A percentile compares a stretch with the other conserved stretches of the same genome.
Conservation (phyloP, 495 filamentous ascomycete genomes). For the Neurospora sublineolata region DNA sequence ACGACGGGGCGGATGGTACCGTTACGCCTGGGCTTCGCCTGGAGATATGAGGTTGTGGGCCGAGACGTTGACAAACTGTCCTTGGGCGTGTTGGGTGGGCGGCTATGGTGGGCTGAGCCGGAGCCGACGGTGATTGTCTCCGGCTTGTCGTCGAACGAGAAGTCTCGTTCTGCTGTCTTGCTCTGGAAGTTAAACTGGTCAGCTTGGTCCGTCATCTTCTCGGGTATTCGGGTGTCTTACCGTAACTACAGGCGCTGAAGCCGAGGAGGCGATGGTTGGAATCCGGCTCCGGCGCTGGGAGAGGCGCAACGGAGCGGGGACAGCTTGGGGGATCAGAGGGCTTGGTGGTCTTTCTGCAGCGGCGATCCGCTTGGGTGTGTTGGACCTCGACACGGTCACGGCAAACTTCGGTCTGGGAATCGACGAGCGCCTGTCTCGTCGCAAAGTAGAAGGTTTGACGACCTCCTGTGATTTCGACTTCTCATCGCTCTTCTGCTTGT, state of each 20-base stretch:
- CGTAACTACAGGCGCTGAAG: no score
- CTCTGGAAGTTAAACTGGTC: no score
- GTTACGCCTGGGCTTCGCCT: not conserved
- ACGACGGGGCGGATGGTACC: not conserved
- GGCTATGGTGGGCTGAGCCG: not conserved
- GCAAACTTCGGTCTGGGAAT: not conserved
- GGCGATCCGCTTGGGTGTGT: not conserved
- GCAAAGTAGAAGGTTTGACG: not conserved
- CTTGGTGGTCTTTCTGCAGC: not conserved
- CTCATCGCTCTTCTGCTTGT: no score
- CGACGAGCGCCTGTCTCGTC: not conserved
- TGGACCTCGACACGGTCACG: not conserved
- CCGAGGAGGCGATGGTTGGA: no score
- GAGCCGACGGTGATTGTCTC: not conserved
- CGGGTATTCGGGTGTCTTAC: no score
- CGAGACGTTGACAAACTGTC: not conserved
- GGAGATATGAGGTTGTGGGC: not conserved
- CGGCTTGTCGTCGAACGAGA: not conserved
- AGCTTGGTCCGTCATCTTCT: no score
- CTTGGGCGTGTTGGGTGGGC: not conserved
- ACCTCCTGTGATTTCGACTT: no score
- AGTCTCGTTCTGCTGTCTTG: not conserved
- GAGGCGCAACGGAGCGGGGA: not conserved
- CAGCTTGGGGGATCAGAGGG: not conserved
- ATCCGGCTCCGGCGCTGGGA: not conserved